These are phyloP conservation scores for Saccharomycopsis hybrid DNA, from an alignment of 1,139 yeast genomes.

Conservation along the genomic window DNA sequence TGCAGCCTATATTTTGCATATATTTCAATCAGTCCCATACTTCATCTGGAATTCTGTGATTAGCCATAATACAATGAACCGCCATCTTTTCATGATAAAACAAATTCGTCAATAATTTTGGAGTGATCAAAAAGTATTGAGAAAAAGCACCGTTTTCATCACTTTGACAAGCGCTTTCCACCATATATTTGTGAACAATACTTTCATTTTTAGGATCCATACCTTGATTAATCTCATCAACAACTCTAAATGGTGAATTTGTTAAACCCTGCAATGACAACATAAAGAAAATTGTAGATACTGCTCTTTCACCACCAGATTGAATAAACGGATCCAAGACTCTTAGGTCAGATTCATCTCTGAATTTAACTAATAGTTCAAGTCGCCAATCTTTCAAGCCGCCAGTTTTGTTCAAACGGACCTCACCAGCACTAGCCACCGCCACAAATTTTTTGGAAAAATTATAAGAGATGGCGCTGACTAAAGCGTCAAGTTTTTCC, in stretches of 20 bases:
- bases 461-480: slow-evolving; percentile 48
- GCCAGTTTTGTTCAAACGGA: slow-evolving; percentile 48
- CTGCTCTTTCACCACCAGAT: slow-evolving; percentile 98
- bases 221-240: slow-evolving; percentile 98
- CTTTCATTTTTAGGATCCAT: slow-evolving; percentile 95
- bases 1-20: no score
- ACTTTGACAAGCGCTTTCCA: slow-evolving; percentile 69
- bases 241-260: slow-evolving; percentile 86
- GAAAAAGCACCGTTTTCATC: slow-evolving; percentile 32
- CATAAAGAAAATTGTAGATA: slow-evolving; percentile 83
- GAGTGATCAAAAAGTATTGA: slow-evolving; percentile 90
- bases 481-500: slow-evolving; percentile 45
- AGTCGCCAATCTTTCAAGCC: slow-evolving; percentile 74
- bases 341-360: slow-evolving; percentile 66
- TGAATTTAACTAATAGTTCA: slow-evolving; percentile 77
- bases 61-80: slow-evolving; percentile 80
- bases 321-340: slow-evolving; percentile 80
- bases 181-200: slow-evolving; percentile 80
- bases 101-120: slow-evolving; percentile 75
- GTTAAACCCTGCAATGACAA: slow-evolving; percentile 91
- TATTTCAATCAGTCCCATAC: neutral
- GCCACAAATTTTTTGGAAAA: slow-evolving; percentile 61
- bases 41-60: slow-evolving; percentile 10
- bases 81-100: slow-evolving; percentile 78
- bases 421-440: slow-evolving; percentile 84